phyloP scores from a whole-genome alignment of 2,329 filamentous ascomycete species.

The Diaporthe vexans region DNA sequence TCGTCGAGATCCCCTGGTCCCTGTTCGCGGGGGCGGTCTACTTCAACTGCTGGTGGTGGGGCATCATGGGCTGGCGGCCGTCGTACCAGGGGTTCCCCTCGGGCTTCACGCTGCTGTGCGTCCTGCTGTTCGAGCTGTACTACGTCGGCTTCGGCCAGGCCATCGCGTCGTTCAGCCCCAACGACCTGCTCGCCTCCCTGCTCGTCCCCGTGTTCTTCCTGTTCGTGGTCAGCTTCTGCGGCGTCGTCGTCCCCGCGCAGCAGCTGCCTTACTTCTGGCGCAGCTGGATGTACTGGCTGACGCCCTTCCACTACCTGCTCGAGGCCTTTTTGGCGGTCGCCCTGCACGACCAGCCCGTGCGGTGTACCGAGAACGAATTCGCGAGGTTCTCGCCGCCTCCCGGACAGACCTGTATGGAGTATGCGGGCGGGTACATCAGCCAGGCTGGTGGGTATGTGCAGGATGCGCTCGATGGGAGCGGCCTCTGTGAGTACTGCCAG shows the following conservation, averaged over 20 bases:
- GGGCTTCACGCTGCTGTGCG: conserved; percentile 66
- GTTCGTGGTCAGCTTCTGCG: conserved; percentile 78
- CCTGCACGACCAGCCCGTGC: conserved; percentile 61
- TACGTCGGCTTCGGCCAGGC: conserved; percentile 74
- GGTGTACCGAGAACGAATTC: conserved; percentile 63
- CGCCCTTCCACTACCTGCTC: conserved; percentile 74
- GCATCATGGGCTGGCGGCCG: conserved; percentile 50
- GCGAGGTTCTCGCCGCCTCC: conserved; percentile 65
- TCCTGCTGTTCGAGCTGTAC: conserved; percentile 72
- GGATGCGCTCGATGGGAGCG: conserved; percentile 60
- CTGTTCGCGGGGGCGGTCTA: conserved; percentile 61
- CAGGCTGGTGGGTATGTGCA: conserved; percentile 66
- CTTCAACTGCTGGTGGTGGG: conserved; percentile 71
- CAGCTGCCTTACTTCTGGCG: conserved; percentile 77
- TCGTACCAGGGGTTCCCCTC: conserved; percentile 59
- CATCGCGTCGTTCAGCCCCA: conserved; percentile 73
- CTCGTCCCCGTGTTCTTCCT: conserved; percentile 69
- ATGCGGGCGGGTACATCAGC: conserved; percentile 64
- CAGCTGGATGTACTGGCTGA: conserved; percentile 74
- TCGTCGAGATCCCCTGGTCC: conserved; percentile 63
- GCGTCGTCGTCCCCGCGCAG: conserved; percentile 78
- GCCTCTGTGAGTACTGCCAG: conserved; percentile 57
- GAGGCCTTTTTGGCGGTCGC: conserved; percentile 67
- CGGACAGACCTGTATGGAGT: conserved; percentile 68
- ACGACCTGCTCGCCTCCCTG: conserved; percentile 70